Percentiles rank a stretch among this genome's conserved stretches.
phyloP scores from a whole-genome alignment of 73 alveolate species.

The Uronychia binucleata region DNA sequence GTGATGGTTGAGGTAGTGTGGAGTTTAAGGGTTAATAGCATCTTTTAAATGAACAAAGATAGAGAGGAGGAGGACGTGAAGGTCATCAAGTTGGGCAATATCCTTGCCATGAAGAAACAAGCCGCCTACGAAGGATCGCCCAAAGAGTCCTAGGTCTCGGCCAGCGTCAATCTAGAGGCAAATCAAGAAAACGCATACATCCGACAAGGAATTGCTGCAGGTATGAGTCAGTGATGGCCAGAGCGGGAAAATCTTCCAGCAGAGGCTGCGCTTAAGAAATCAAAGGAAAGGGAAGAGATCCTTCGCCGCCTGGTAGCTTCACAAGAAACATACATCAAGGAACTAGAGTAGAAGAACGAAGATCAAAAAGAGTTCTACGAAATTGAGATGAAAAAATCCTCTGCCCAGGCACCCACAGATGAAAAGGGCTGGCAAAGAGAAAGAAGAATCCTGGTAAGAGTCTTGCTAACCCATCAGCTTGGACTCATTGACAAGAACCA shows the following conservation, averaged over 20 bases:
- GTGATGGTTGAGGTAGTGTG: no score
- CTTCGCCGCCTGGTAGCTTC: background rate
- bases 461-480: background rate
- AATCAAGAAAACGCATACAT: background rate
- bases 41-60: background rate
- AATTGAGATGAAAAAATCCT: background rate
- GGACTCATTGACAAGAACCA: constrained; percentile 22
- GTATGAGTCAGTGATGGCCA: background rate
- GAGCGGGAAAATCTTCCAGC: constrained; percentile 1
- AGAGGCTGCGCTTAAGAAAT: background rate
- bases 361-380: background rate
- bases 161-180: background rate
- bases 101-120: background rate
- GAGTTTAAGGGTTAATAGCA: no score
- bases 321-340: constrained; percentile 19
- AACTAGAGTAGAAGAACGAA: constrained; percentile 9
- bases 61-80: background rate
- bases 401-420: background rate
- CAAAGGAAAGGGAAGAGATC: constrained; percentile 1
- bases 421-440: background rate
- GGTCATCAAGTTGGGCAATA: background rate
- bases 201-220: background rate
- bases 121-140: background rate
- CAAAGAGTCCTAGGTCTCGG: background rate
- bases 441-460: background rate